Base-by-base conservation (phyloP, 2,329 filamentous ascomycete genomes). In the Aspergillus thermomutatus region DNA sequence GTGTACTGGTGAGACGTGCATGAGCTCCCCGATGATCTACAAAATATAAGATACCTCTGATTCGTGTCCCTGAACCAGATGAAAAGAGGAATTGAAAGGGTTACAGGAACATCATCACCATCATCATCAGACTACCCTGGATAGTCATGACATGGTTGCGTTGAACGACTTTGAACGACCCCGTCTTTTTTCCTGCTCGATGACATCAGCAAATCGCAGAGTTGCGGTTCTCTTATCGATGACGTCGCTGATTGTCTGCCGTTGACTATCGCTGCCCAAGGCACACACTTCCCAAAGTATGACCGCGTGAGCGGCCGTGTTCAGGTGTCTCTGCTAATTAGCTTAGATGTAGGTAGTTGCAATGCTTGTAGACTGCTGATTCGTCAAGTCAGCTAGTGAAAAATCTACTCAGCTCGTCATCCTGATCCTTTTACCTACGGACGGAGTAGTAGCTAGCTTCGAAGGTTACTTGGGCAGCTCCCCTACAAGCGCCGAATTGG, bases 151-250 rank as follows among this genome's bases (percentile, higher is more conserved):
- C 31, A 17, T n/a, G 31, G 31, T 37, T 37, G 31, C 6, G 31
- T 7, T 37, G 31, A 14, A 17, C 31, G 6, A 7, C 31, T 3
- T 7, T 37, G 31, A 14, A 17, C 31, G 6, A 7, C 31, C 6
- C 31, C 14, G 31, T 34, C 14, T 34, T 11, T 37, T 5, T 17
- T 37, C 7, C 17, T 17, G 31, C 31, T 59, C 53, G 55, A 63
- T 64, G 62, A 64, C 62, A 63, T 64, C 62, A 63, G 54, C 37
- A 53, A 43, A 25, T 17, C 14, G 21, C 28, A 37, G 14, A 21
- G 37, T 31, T 51, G 56, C n/a, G n/a, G n/a, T n/a, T n/a, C 50
- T 51, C 28, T 50, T 37, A 37, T 37, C 58, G 50, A 64, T 63
- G 62, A 64, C 61, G 61, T 63, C 57, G 57, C 55, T 37, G 31